Base-by-base conservation (phyloP, 208 protist species). In the Crithidia bombi region DNA sequence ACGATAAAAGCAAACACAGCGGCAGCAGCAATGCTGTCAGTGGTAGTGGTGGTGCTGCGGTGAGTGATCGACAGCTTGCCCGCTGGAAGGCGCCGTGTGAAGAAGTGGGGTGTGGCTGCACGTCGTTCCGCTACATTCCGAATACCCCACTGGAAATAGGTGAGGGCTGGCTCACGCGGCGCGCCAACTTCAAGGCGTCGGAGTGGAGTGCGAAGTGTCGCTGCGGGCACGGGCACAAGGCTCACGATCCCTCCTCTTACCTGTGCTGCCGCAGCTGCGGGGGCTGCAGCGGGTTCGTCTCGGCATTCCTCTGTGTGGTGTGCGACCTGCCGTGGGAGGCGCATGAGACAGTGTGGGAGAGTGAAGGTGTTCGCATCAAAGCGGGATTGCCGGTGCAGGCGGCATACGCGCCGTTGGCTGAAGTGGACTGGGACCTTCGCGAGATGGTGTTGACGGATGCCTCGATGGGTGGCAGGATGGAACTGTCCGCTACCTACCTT, bases 131-230 rank as follows among this genome's bases (percentile, higher is more conserved):
- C 47, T 97, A 93, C 72, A 64, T 96, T 7, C 93, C 93, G 15
- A 94, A 90, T 64, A 78, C 78, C 14, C 93, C 93, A 19, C 89
- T 94, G 54, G 91, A 96, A 63, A 94, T 96, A 43, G 91, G 93
- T 7, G 89, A 95, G 41, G 78, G 69, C 1, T 96, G 90, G 89
- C 80, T 97, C 36, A 79, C 83, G 19, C 85, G 85, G 12, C 76
- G 91, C 12, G 66, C 57, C 0, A 78, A 88, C 58, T 96, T 87
- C 67, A 75, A 96, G 63, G 66, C 75, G 14, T 49, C 65, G 38
- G 41, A 65, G 66, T 96, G 86, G 86, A 85, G 81, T 14, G 68
- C 84, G 38, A 93, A 93, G 79, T 97, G 93, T 73, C 82, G 80
- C 51, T 97, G 91, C 81, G 71, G 82, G 6, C 89, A 97, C 69